Evolutionary conservation across 345 rosid genomes (phyloP), one percentile per base, ranked within the genome.

Genomic region (Aurinia saxatilis): DNA sequence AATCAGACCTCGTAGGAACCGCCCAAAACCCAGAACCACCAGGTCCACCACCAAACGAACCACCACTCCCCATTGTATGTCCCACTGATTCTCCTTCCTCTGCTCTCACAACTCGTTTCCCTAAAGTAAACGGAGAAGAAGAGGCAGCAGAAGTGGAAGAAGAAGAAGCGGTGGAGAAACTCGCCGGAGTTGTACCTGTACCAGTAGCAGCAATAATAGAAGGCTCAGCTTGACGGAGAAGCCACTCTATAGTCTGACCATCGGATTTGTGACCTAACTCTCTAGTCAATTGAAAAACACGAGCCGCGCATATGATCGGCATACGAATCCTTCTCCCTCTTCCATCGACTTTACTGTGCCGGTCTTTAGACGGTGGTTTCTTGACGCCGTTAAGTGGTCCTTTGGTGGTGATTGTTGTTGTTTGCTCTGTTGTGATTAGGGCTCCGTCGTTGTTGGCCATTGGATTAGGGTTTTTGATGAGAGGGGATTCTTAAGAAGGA

Each of bases 221-320:
- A 10, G 96, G 96, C 81, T 91, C 98, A 4, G 96, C 98, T 62
- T 91, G 96, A 60, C 96, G 95, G 14, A 91, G 91, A 2, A 91
- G 95, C 98, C 98, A 91, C 70, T 91, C 96, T 18, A 91, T 88
- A 29, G 98, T 91, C 75, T 91, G 96, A 19, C 98, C 98, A 31
- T 91, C 96, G n/a, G 98, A 91, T 72, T 91, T 91, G 60, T 88
- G 98, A 17, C 98, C 98, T 27, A 91, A 77, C 82, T 91, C 98
- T 3, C 93, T 84, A 5, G 98, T 88, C 64, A 91, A 67, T 77
- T 91, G 98, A 58, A 91, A 91, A 50, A 91, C 98, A 3, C 98
- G 81, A 12, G 98, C 98, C 9, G 96, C 98, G 59, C 96, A 91
- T 8, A 88, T 91, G 73, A 91, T 88, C 6, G 98, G 98, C 98